phyloP scores from a whole-genome alignment of 2,329 filamentous ascomycete genomes.

The Chaetomium olivaceum region DNA sequence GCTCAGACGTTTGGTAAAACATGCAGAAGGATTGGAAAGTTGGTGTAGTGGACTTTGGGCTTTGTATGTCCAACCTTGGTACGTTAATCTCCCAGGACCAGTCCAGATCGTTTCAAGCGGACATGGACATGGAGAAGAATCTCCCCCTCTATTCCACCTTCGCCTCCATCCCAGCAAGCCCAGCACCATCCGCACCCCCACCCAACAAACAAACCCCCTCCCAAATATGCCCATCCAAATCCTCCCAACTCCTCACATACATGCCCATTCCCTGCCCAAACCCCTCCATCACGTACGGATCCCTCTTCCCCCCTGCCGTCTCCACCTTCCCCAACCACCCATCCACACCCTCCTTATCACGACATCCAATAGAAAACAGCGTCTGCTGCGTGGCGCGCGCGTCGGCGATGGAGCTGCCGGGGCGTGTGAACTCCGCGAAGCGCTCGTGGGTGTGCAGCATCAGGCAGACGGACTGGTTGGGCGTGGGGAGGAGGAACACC shows the following conservation, averaged over 20 bases:
- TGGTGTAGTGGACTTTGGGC: no score
- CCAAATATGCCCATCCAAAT: constrained; percentile 26
- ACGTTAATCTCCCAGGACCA: no score
- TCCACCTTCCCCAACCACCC: constrained; percentile 11
- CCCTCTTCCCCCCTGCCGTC: constrained; percentile 17
- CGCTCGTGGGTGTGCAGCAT: constrained; percentile 22
- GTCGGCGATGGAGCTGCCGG: constrained; percentile 9
- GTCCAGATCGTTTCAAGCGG: no score
- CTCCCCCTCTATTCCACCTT: background rate
- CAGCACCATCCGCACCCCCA: background rate
- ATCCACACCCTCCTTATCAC: constrained; percentile 17
- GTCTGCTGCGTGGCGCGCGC: constrained; percentile 9
- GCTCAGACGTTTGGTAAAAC: no score
- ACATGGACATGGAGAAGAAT: no score
- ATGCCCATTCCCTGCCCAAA: constrained; percentile 21
- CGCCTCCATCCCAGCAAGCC: no score
- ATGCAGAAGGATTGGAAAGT: no score
- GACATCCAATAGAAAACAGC: constrained; percentile 13
- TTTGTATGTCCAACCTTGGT: no score
- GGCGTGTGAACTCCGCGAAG: constrained; percentile 19
- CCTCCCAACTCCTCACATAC: constrained; percentile 22
- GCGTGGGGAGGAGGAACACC: constrained; percentile 17
- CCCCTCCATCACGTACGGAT: constrained; percentile 20
- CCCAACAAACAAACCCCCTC: constrained; percentile 11
- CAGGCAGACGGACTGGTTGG: constrained; percentile 13